Conservation (phyloP, 208 protist genomes). For the Leishmania turanica region DNA sequence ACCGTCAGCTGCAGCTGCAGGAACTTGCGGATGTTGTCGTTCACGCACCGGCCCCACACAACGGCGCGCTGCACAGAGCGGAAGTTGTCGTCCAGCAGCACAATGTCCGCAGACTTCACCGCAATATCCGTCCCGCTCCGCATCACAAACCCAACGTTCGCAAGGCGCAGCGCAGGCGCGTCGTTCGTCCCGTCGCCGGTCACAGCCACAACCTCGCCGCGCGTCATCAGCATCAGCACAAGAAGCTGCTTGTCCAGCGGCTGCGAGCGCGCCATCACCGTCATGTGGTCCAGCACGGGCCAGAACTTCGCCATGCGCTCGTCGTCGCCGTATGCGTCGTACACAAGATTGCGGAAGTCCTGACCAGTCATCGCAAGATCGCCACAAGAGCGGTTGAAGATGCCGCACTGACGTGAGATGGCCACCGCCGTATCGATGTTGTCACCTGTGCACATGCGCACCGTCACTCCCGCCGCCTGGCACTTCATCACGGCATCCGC, state of each 20-base stretch:
- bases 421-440: conserved; percentile 93
- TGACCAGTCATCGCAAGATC: conserved; percentile 89
- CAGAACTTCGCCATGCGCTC: conserved; percentile 75
- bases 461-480: conserved; percentile 93
- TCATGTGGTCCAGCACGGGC: conserved; percentile 73
- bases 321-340: conserved; percentile 78
- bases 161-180: conserved; percentile 94
- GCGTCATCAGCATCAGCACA: conserved; percentile 80
- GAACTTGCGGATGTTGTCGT: conserved; percentile 96
- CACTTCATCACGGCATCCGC: conserved; percentile 89
- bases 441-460: conserved; percentile 97
- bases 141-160: conserved; percentile 98
- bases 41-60: conserved; percentile 91
- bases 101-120: conserved; percentile 92
- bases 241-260: conserved; percentile 91
- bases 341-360: conserved; percentile 88
- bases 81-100: conserved; percentile 99
- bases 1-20: conserved; percentile 99
- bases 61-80: conserved; percentile 95
- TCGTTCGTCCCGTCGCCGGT: conserved; percentile 98
- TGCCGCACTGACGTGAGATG: conserved; percentile 94
- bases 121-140: conserved; percentile 96
- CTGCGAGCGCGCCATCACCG: conserved; percentile 88
- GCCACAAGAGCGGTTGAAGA: conserved; percentile 62
- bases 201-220: conserved; percentile 82